Evolutionary conservation across 352 stramenopile species (phyloP).

Genomic region (Phytophthora crassamura): DNA sequence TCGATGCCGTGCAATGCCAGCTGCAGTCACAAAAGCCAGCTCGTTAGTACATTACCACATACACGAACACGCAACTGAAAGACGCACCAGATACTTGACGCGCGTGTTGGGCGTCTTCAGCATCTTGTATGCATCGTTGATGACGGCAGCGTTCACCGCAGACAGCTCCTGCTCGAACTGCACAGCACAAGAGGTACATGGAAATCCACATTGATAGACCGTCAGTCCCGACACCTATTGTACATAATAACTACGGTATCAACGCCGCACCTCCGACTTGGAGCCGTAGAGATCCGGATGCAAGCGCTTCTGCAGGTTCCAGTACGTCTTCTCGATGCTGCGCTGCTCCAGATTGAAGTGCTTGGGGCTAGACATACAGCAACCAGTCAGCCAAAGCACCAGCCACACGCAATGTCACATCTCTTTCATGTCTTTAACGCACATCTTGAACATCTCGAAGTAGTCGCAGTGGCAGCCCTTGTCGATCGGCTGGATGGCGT

Average conservation of each 20-base stretch:
- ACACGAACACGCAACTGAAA: neutral
- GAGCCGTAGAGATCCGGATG: conserved; percentile 87
- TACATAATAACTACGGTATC: neutral
- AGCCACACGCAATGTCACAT: conserved; percentile 9
- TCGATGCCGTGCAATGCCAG: conserved; percentile 85
- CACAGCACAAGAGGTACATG: neutral
- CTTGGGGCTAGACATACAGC: conserved; percentile 54
- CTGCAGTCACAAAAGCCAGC: conserved; percentile 33
- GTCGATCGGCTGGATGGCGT: conserved; percentile 81
- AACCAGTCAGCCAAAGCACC: conserved; percentile 13
- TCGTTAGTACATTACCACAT: conserved; percentile 8
- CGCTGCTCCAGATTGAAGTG: conserved; percentile 82
- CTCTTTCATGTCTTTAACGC: conserved; percentile 5
- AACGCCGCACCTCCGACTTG: conserved; percentile 73
- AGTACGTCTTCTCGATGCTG: conserved; percentile 89
- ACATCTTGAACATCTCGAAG: conserved; percentile 90
- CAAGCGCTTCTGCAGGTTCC: conserved; percentile 87
- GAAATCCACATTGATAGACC: neutral
- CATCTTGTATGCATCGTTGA: conserved; percentile 90
- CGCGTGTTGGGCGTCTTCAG: conserved; percentile 87
- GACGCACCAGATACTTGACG: conserved; percentile 81
- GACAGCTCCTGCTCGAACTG: conserved; percentile 87
- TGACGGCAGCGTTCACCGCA: conserved; percentile 74
- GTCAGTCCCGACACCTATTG: neutral
- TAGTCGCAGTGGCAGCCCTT: conserved; percentile 80